Conservation (phyloP, 805 yeast species). For the Nakazawaea molendinolei region DNA sequence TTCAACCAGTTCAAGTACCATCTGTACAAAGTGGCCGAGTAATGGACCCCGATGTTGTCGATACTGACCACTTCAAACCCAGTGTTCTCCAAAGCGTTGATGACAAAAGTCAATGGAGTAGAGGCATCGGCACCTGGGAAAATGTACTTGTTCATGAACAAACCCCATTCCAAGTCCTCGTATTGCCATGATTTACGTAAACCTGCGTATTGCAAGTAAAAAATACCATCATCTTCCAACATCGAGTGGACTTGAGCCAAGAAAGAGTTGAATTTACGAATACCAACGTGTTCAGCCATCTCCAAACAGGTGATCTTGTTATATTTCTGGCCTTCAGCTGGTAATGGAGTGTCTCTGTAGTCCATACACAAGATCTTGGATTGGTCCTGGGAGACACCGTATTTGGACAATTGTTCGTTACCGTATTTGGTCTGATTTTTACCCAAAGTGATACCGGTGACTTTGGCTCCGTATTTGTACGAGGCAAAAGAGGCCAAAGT, state of each 20-base stretch:
- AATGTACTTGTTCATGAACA: conserved; percentile 91
- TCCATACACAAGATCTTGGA: conserved; percentile 75
- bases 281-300: conserved; percentile 96
- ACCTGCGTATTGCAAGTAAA: conserved; percentile 85
- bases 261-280: conserved; percentile 72
- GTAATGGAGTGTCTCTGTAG: conserved; percentile 84
- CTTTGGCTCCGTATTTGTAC: conserved; percentile 73
- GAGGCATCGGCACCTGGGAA: conserved; percentile 98
- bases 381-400: conserved; percentile 65
- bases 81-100: conserved; percentile 67
- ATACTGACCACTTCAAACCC: conserved; percentile 81
- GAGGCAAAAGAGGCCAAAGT: conserved; percentile 83
- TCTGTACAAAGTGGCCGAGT: conserved; percentile 85
- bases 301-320: conserved; percentile 86
- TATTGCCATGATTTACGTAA: conserved; percentile 90
- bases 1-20: conserved; percentile 95
- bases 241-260: conserved; percentile 75
- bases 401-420: conserved; percentile 57
- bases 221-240: conserved; percentile 87
- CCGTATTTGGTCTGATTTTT: conserved; percentile 91
- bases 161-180: conserved; percentile 90
- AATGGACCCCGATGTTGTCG: conserved; percentile 89
- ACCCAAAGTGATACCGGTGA: conserved; percentile 87
- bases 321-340: conserved; percentile 48
- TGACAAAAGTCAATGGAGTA: conserved; percentile 83